Evolutionary conservation across 208 protist species (phyloP).

Genomic region (Acanthamoeba divionensis): DNA sequence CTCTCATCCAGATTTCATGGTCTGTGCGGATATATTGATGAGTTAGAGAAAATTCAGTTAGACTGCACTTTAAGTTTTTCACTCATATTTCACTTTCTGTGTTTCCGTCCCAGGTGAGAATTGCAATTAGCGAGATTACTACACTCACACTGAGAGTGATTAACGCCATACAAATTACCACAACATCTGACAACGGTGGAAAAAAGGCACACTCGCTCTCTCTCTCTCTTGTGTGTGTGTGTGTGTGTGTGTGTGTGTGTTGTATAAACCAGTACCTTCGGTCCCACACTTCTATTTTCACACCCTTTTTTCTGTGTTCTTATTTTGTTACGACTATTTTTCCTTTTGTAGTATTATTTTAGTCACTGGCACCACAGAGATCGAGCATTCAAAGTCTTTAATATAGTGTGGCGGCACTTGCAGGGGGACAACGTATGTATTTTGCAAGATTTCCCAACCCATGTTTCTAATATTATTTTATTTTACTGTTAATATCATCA

Average conservation of each 20-base stretch:
- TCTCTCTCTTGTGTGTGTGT: no score
- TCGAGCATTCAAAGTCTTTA: conserved; percentile 28
- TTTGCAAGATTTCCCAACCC: neutral
- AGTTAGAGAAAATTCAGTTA: neutral
- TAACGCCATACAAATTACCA: conserved; percentile 31
- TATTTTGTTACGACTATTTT: neutral
- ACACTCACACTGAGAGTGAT: conserved; percentile 19
- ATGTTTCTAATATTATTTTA: neutral
- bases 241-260: neutral
- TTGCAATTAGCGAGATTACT: neutral
- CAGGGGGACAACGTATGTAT: conserved; percentile 9
- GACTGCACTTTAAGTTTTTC: neutral
- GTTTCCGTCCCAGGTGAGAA: no score
- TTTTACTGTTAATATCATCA: neutral
- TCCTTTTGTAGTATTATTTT: conserved; percentile 13
- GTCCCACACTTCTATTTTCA: no score
- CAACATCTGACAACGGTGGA: neutral
- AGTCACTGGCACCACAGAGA: conserved; percentile 46
- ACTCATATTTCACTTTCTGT: no score
- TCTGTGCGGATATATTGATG: neutral
- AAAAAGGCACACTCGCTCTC: neutral
- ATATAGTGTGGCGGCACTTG: neutral
- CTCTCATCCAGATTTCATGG: neutral
- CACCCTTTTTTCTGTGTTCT: neutral
- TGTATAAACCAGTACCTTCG: neutral